Percentiles rank a stretch among this genome's conserved stretches.
These are phyloP conservation scores for Plantago lanceolata DNA, from an alignment of 305 asterid species.

Conservation along the genomic window DNA sequence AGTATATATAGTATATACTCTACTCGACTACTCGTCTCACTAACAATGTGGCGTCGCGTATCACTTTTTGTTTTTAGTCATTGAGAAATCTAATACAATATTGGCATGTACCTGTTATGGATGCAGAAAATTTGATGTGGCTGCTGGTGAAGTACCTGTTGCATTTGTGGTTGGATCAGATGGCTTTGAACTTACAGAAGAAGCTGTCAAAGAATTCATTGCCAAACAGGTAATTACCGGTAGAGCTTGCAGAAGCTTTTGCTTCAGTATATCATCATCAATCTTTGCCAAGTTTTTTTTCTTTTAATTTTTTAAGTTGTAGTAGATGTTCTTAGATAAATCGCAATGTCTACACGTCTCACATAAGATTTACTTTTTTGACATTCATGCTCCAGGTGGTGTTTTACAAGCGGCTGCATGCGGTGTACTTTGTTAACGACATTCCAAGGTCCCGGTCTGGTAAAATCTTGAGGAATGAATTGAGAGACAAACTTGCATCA, in stretches of 20 bases:
- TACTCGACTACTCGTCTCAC: no score
- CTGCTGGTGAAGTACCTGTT: conserved; percentile 85
- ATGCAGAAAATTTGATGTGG: conserved; percentile 33
- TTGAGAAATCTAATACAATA: no score
- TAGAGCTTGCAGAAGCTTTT: no score
- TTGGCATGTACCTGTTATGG: no score
- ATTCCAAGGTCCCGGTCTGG: conserved; percentile 87
- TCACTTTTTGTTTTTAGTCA: no score
- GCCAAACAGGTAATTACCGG: conserved; percentile 54
- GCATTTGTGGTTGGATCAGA: conserved; percentile 67
- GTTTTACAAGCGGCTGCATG: conserved; percentile 74
- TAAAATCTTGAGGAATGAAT: conserved; percentile 73
- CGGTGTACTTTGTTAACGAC: conserved; percentile 64
- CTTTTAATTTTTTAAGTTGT: no score
- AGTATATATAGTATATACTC: no score
- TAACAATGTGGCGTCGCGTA: no score
- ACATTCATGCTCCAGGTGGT: conserved; percentile 44
- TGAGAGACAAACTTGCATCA: conserved; percentile 57
- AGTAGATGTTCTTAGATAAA: no score
- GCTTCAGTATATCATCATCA: background rate
- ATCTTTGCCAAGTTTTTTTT: background rate
- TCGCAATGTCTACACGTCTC: no score
- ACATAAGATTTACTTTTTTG: background rate
- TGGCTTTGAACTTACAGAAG: conserved; percentile 60
- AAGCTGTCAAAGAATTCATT: conserved; percentile 60